phyloP scores from a whole-genome alignment of 768 basidiomycete species.

The Mrakia frigida region DNA sequence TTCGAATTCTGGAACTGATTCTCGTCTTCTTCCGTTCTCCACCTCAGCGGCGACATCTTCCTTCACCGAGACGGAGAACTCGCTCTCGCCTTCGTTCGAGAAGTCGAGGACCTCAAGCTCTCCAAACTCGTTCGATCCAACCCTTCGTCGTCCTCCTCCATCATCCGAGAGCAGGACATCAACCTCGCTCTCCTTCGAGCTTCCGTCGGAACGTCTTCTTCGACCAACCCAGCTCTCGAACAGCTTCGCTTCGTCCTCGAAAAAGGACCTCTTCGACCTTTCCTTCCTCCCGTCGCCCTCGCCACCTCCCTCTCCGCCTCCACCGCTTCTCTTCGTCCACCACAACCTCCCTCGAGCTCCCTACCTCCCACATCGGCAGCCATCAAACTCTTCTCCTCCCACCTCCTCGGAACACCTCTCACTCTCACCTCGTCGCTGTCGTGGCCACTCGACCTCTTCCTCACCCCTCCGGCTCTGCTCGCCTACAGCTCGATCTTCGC shows the following conservation, averaged over 20 bases:
- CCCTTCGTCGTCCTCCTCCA: slow-evolving; percentile 57
- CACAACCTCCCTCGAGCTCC: background rate
- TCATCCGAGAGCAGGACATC: slow-evolving; percentile 87
- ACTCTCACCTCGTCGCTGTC: slow-evolving; percentile 63
- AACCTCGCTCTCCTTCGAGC: slow-evolving; percentile 80
- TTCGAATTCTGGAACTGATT: too few relatives aligned
- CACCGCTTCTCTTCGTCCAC: background rate
- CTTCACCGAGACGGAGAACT: slow-evolving; percentile 84
- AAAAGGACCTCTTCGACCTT: slow-evolving; percentile 71
- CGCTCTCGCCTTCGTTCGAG: slow-evolving; percentile 71
- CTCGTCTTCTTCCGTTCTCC: slow-evolving; percentile 17
- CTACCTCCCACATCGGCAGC: slow-evolving; percentile 29
- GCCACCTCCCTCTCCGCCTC: slow-evolving; percentile 48
- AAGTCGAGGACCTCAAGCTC: slow-evolving; percentile 76
- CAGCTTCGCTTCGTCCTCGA: slow-evolving; percentile 71
- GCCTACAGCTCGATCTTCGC: slow-evolving; percentile 72
- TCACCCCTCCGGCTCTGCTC: slow-evolving; percentile 66
- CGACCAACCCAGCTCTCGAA: slow-evolving; percentile 72
- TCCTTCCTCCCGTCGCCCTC: slow-evolving; percentile 52
- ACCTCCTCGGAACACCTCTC: slow-evolving; percentile 73
- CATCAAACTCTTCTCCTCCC: slow-evolving; percentile 49
- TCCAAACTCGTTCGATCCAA: slow-evolving; percentile 65
- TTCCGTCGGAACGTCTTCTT: slow-evolving; percentile 79
- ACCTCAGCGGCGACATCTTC: slow-evolving; percentile 72
- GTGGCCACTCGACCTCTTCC: slow-evolving; percentile 87